Percentiles rank a stretch among this genome's conserved stretches.
Evolutionary conservation across 1,284 basidiomycete species (phyloP).

Genomic region (Thecaphora frezii): DNA sequence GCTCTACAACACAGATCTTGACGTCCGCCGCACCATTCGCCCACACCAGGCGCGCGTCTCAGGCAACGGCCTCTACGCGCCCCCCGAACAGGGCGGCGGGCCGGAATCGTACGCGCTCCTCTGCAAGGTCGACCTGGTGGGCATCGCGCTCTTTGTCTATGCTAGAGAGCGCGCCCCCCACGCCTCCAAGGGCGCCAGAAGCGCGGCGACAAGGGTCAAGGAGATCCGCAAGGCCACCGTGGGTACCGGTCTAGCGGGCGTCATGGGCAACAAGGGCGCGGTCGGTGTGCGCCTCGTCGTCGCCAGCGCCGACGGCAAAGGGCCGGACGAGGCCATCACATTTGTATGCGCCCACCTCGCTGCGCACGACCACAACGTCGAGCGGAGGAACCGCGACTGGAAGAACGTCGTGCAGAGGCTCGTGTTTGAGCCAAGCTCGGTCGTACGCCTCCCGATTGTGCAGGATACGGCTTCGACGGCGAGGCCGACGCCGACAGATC

Average conservation of each 20-base stretch:
- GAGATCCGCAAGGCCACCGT: slow-evolving; percentile 53
- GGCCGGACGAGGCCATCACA: slow-evolving; percentile 62
- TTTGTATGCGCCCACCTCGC: slow-evolving; percentile 90
- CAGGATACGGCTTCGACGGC: slow-evolving; percentile 12
- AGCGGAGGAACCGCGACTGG: slow-evolving; percentile 77
- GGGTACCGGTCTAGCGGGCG: slow-evolving; percentile 53
- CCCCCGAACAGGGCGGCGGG: slow-evolving; percentile 47
- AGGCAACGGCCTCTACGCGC: slow-evolving; percentile 48
- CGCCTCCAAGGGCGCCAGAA: slow-evolving; percentile 67
- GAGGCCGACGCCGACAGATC: slow-evolving; percentile 15
- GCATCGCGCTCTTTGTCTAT: slow-evolving; percentile 67
- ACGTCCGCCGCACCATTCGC: slow-evolving; percentile 52
- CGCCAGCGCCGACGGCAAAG: slow-evolving; percentile 37
- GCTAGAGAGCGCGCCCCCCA: slow-evolving; percentile 66
- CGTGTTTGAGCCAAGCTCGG: slow-evolving; percentile 65
- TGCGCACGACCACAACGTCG: slow-evolving; percentile 75
- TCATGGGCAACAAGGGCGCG: slow-evolving; percentile 93
- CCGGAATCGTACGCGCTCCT: slow-evolving; percentile 53
- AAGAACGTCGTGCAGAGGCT: slow-evolving; percentile 75
- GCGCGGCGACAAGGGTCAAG: slow-evolving; percentile 57
- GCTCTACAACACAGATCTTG: slow-evolving; percentile 70
- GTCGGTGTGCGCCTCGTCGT: slow-evolving; percentile 84
- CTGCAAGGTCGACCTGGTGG: slow-evolving; percentile 44
- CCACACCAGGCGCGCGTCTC: slow-evolving; percentile 55
- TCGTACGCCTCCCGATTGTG: slow-evolving; percentile 30